Percentiles rank a stretch among this genome's conserved stretches.
Conservation (phyloP, 768 basidiomycete species). For the Pulveroboletus sp. region DNA sequence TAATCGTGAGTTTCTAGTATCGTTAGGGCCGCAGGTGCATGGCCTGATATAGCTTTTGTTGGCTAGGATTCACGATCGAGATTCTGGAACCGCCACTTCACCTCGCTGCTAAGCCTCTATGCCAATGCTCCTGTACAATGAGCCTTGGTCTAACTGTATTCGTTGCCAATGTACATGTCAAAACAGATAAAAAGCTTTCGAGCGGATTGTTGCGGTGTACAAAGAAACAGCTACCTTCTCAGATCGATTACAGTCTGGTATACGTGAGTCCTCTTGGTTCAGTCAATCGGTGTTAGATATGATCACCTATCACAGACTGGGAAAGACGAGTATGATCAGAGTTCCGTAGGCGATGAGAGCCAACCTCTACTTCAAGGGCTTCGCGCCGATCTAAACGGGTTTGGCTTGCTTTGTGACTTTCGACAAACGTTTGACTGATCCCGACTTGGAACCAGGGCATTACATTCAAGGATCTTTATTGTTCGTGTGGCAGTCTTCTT, state of each 20-base stretch:
- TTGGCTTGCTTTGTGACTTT: constrained; percentile 5
- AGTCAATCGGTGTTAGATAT: neutral
- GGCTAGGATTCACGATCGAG: constrained; percentile 60
- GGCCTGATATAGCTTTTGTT: neutral
- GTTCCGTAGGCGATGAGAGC: neutral
- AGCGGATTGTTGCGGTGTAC: neutral
- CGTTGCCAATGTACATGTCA: constrained; percentile 9
- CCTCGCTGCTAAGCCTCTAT: too few species aligned
- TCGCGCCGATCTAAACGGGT: constrained; percentile 13
- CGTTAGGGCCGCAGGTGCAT: neutral
- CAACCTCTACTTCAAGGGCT: constrained; percentile 3
- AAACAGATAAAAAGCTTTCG: neutral
- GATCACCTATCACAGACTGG: neutral
- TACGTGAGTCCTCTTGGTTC: constrained; percentile 4
- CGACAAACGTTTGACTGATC: neutral
- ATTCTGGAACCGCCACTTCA: neutral
- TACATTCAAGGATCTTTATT: constrained; percentile 76
- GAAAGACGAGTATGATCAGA: constrained; percentile 6
- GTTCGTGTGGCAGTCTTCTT: constrained; percentile 36
- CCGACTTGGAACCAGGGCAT: constrained; percentile 46
- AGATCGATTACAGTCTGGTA: constrained; percentile 5
- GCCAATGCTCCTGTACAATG: constrained; percentile 30
- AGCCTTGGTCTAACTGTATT: constrained; percentile 27
- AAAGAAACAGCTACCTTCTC: neutral
- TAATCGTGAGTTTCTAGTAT: constrained; percentile 16